Conservation (phyloP, 1,284 basidiomycete genomes). For the Rhodotorula sp. region DNA sequence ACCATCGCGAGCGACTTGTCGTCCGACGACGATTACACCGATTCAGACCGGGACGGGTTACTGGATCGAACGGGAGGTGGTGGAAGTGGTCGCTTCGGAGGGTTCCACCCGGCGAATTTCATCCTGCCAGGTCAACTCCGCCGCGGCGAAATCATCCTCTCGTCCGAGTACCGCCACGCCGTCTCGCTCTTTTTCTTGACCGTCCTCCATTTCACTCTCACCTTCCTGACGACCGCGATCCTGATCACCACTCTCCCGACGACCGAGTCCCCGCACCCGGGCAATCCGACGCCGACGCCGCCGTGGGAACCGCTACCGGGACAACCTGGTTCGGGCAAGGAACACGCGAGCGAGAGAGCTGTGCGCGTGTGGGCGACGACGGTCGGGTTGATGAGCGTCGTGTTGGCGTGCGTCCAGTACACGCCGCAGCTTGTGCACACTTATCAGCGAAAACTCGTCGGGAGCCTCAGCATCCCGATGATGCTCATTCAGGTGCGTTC, state of each 20-base stretch:
- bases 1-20: neutral
- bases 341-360: slow-evolving; percentile 43
- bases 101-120: slow-evolving; percentile 34
- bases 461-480: slow-evolving; percentile 87
- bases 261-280: slow-evolving; percentile 9
- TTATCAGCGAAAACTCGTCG: slow-evolving; percentile 74
- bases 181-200: slow-evolving; percentile 42
- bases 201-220: slow-evolving; percentile 42
- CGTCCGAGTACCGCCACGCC: slow-evolving; percentile 42
- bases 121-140: slow-evolving; percentile 40
- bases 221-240: slow-evolving; percentile 41
- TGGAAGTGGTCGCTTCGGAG: neutral
- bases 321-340: slow-evolving; percentile 11
- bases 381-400: slow-evolving; percentile 49
- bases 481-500: slow-evolving; percentile 80
- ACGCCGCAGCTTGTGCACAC: slow-evolving; percentile 58
- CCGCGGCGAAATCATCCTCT: slow-evolving; percentile 36
- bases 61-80: neutral
- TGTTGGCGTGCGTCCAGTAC: slow-evolving; percentile 52
- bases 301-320: slow-evolving; percentile 21
- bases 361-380: slow-evolving; percentile 51
- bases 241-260: slow-evolving; percentile 42
- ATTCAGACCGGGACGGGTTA: neutral
- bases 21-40: slow-evolving; percentile 2
- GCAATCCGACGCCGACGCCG: slow-evolving; percentile 12